Evolutionary conservation across 257 asterid species (phyloP).

Genomic region (Ilex asprella): DNA sequence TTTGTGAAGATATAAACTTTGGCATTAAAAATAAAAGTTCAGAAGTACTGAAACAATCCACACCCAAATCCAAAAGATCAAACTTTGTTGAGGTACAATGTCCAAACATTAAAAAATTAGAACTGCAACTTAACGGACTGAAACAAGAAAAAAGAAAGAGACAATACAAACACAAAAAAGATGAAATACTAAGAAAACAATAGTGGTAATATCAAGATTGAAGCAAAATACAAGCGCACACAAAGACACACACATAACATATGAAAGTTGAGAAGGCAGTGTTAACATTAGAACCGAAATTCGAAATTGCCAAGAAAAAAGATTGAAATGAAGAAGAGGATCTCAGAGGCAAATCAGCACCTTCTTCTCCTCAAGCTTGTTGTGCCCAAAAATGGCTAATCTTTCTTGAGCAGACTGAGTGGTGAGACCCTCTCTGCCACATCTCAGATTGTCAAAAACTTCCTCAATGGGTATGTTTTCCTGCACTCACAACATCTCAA

Average conservation of each 20-base stretch:
- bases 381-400: slow-evolving; percentile 2
- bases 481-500: background rate
- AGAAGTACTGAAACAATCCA: no score
- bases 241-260: background rate
- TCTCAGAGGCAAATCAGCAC: background rate
- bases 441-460: slow-evolving; percentile 4
- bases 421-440: slow-evolving; percentile 1
- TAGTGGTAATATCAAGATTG: no score
- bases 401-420: background rate
- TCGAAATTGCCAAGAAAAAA: background rate
- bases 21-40: no score
- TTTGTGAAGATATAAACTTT: no score
- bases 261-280: background rate
- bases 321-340: background rate
- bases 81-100: background rate
- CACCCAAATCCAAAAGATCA: no score
- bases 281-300: background rate
- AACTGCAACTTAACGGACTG: background rate
- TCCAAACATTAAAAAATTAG: background rate
- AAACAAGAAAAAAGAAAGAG: background rate
- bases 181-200: background rate
- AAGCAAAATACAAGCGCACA: background rate
- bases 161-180: background rate
- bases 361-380: slow-evolving; percentile 7
- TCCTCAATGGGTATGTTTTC: slow-evolving; percentile 5